Conservation (phyloP, 305 asterid genomes). For the Lippia alba region DNA sequence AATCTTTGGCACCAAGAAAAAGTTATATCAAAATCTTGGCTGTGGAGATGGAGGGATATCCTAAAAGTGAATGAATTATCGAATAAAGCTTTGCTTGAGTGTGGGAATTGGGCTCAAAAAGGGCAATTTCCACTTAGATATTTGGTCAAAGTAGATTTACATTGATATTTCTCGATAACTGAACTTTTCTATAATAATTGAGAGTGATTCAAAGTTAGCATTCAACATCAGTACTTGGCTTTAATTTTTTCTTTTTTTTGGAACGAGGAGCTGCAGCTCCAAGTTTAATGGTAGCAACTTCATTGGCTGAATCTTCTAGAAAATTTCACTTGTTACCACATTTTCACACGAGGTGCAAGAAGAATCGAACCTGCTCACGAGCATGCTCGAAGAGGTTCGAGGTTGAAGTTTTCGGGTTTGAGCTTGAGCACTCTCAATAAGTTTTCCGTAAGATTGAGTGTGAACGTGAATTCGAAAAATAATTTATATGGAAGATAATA, state of each 20-base stretch:
- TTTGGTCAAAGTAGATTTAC: conserved; percentile 32
- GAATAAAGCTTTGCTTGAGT: conserved; percentile 38
- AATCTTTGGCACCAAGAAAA: no score
- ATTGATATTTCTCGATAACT: not conserved
- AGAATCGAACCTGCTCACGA: no score
- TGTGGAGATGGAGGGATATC: conserved; percentile 55
- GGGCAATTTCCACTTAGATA: conserved; percentile 20
- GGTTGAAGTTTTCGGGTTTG: no score
- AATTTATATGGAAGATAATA: no score
- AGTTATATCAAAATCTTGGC: not conserved
- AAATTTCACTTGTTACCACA: not conserved
- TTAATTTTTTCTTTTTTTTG: no score
- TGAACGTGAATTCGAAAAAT: no score
- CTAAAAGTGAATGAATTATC: conserved; percentile 58
- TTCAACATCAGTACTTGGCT: not conserved
- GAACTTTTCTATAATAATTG: not conserved
- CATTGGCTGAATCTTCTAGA: not conserved
- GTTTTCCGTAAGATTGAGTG: no score
- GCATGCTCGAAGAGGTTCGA: no score
- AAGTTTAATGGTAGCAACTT: conserved; percentile 5
- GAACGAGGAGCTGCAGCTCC: not conserved
- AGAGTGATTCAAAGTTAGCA: no score
- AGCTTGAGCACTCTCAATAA: no score
- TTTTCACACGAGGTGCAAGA: no score
- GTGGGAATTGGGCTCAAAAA: conserved; percentile 18